Base-by-base conservation (phyloP, 495 filamentous ascomycete species). In the Talaromyces proteolyticus region DNA sequence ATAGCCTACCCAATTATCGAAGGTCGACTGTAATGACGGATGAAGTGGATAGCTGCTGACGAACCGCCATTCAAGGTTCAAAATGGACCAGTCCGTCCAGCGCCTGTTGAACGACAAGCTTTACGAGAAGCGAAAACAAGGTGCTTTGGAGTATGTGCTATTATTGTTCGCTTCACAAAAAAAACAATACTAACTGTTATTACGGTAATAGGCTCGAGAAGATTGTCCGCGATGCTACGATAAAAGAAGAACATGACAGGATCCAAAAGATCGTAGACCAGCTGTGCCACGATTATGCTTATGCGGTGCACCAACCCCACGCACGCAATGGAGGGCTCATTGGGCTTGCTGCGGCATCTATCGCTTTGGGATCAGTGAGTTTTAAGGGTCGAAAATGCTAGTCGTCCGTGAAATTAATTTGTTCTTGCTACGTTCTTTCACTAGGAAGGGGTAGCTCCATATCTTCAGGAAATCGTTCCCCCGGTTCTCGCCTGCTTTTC, bases 401-500 rank as follows among this genome's bases (percentile, higher is more conserved):
- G n/a, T n/a, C n/a, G n/a, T n/a, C n/a, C n/a, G n/a, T n/a, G n/a
- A n/a, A n/a, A n/a, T n/a, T n/a, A n/a, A n/a, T n/a, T n/a, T n/a
- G n/a, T n/a, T 34, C 29, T 34, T 34, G 14, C 29, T 10, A 34
- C 8, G 29, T 14, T 34, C 29, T 10, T 39, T 18, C 10, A 21
- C 17, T 18, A 83, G 80, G 83, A 93, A 77, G 88, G 94, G 63
- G 86, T 99, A 57, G 89, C 94, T 26, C 82, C 81, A 47, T 95
- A 97, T 60, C 76, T 99, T 39, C 84, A 88, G 63, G 80, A 90
- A 50, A 96, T 99, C 49, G 92, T 99, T 3, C 91, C 93, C 17
- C 94, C 94, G 17, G 94, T 99, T 4, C 78, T 99, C n/a, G 94
- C 94, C 43, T 99, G 94, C 73, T 99, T 99, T 64, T 85, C 86